phyloP scores from a whole-genome alignment of 805 yeast species.

The Torulaspora indica region DNA sequence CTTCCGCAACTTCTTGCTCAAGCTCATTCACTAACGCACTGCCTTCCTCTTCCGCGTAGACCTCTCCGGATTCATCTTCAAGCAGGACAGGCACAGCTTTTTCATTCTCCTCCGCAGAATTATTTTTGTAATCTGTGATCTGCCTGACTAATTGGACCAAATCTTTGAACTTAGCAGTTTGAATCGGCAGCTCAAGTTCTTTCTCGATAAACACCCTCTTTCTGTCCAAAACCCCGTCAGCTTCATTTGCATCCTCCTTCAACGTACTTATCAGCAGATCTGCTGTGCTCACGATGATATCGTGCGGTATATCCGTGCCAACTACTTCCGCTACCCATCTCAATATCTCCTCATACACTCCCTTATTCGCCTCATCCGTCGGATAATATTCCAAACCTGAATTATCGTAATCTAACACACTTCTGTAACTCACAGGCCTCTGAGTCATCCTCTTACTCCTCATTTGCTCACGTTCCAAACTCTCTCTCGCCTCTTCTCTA shows the following conservation, averaged over 20 bases:
- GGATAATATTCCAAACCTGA: conserved; percentile 63
- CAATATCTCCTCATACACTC: conserved; percentile 52
- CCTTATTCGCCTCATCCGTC: conserved; percentile 46
- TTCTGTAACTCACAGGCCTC: conserved; percentile 6
- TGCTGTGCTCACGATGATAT: conserved; percentile 45
- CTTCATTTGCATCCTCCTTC: conserved; percentile 20
- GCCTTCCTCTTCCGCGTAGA: conserved; percentile 13
- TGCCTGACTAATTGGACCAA: conserved; percentile 42
- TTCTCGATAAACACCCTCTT: conserved; percentile 46
- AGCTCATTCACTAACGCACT: conserved; percentile 16
- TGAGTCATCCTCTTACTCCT: conserved; percentile 1
- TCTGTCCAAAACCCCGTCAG: conserved; percentile 32
- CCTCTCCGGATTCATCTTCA: conserved; percentile 44
- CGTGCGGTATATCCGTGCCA: conserved; percentile 72
- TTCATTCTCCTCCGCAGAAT: conserved; percentile 18
- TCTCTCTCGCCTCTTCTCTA: conserved; percentile 16
- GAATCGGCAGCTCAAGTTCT: conserved; percentile 37
- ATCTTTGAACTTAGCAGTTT: conserved; percentile 41
- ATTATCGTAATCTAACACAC: conserved; percentile 36
- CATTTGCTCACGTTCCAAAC: conserved; percentile 5
- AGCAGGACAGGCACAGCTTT: conserved; percentile 43
- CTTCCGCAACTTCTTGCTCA: conserved; percentile 19
- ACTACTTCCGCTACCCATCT: conserved; percentile 52
- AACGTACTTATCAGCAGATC: conserved; percentile 24
- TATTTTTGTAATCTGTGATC: conserved; percentile 48